These are phyloP conservation scores for Voacanga thouarsii DNA, from an alignment of 257 asterid genomes.

Conservation along the genomic window DNA sequence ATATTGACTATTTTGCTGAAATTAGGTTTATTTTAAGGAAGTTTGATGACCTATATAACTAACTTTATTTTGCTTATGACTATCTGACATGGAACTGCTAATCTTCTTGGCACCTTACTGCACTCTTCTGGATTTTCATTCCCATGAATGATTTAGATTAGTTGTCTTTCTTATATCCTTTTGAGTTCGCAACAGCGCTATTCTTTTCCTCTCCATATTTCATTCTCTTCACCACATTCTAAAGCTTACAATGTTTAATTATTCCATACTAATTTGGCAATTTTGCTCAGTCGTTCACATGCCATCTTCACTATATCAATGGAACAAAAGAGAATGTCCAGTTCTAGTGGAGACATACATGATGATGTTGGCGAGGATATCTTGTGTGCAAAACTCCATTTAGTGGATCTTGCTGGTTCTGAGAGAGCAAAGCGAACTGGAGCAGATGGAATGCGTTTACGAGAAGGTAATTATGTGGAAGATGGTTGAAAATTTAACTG, in stretches of 20 bases:
- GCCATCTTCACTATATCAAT: conserved; percentile 92
- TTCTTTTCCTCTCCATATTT: not conserved
- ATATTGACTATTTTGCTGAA: not conserved
- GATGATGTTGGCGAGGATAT: conserved; percentile 77
- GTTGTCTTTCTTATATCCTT: not conserved
- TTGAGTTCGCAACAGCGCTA: not conserved
- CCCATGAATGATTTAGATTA: not conserved
- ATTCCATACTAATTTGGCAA: conserved; percentile 6
- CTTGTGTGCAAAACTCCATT: conserved; percentile 80
- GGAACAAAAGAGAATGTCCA: conserved; percentile 68
- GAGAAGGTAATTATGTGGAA: conserved; percentile 67
- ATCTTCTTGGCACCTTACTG: not conserved
- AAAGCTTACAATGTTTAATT: not conserved
- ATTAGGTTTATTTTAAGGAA: not conserved
- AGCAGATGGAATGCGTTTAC: conserved; percentile 89
- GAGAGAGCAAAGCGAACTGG: conserved; percentile 98
- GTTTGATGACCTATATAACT: not conserved
- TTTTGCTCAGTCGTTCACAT: conserved; percentile 74
- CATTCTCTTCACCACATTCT: not conserved
- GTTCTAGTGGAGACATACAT: conserved; percentile 31
- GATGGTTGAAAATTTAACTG: conserved; percentile 12
- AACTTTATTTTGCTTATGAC: not conserved
- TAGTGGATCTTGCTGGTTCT: conserved; percentile 98
- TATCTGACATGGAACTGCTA: not conserved
- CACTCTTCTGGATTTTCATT: not conserved